Conservation (phyloP, 495 filamentous ascomycete genomes). For the Glarea lozoyensis region DNA sequence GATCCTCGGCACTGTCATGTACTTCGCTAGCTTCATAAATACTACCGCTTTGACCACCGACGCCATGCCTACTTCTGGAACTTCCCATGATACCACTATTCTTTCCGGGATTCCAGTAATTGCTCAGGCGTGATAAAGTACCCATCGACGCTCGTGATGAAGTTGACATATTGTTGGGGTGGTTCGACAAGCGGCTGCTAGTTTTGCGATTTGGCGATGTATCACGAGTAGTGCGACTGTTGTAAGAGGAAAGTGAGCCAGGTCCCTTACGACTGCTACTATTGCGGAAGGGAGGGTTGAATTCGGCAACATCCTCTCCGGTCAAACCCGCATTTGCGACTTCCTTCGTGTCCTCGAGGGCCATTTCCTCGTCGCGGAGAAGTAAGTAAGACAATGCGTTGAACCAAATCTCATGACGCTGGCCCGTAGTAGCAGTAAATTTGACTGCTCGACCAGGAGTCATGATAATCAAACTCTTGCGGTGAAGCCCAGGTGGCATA, state of each 20-base stretch:
- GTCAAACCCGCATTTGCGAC: slow-evolving; percentile 47
- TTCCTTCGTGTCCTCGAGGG: slow-evolving; percentile 48
- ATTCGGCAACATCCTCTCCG: slow-evolving; percentile 77
- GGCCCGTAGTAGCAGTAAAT: slow-evolving; percentile 87
- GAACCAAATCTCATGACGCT: slow-evolving; percentile 97
- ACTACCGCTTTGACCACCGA: slow-evolving; percentile 25
- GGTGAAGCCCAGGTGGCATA: slow-evolving; percentile 87
- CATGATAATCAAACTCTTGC: slow-evolving; percentile 83
- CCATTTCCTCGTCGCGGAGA: slow-evolving; percentile 56
- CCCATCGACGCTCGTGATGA: slow-evolving; percentile 19
- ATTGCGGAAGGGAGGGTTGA: slow-evolving; percentile 62
- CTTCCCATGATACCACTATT: slow-evolving; percentile 7
- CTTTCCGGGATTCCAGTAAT: slow-evolving; percentile 20
- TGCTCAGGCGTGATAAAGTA: slow-evolving; percentile 29
- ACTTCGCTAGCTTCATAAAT: slow-evolving; percentile 64
- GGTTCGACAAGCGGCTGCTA: slow-evolving; percentile 21
- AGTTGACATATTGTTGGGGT: slow-evolving; percentile 17
- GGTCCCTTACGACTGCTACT: slow-evolving; percentile 44
- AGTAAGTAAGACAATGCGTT: slow-evolving; percentile 93
- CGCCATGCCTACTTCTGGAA: slow-evolving; percentile 15
- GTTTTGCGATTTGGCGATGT: slow-evolving; percentile 45
- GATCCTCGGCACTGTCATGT: slow-evolving; percentile 71
- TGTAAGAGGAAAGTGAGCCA: slow-evolving; percentile 74
- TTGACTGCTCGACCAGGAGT: slow-evolving; percentile 83
- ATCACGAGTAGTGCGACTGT: slow-evolving; percentile 59